Conservation (phyloP, 2,329 filamentous ascomycete genomes). For the Xylariaceae sp. region DNA sequence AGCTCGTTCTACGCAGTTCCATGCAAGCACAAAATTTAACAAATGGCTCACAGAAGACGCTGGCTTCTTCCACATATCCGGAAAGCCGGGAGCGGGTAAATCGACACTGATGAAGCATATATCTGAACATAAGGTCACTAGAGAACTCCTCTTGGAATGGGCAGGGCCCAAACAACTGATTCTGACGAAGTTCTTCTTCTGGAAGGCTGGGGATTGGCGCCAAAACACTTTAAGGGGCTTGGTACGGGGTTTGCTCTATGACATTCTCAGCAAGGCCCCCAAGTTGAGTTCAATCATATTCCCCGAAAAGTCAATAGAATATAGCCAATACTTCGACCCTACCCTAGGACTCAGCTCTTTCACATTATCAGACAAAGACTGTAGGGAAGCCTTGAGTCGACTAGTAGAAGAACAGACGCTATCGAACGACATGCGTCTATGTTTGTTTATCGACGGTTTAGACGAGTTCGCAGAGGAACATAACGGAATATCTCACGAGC, state of each 20-base stretch:
- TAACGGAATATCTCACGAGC: slow-evolving; percentile 2
- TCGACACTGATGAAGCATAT: slow-evolving; percentile 30
- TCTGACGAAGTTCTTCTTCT: slow-evolving; percentile 23
- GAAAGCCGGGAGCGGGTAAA: slow-evolving; percentile 29
- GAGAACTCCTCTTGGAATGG: slow-evolving; percentile 11
- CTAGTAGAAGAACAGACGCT: background rate
- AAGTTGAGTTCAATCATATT: slow-evolving; percentile 17
- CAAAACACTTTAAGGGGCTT: slow-evolving; percentile 28
- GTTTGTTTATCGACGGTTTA: slow-evolving; percentile 24
- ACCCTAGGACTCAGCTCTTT: slow-evolving; percentile 11
- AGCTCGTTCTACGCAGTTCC: background rate
- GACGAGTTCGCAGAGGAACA: slow-evolving; percentile 23
- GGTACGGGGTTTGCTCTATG: slow-evolving; percentile 20
- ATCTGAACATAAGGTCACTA: slow-evolving; percentile 3
- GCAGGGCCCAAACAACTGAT: slow-evolving; percentile 6
- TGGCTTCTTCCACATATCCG: slow-evolving; percentile 24
- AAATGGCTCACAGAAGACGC: slow-evolving; percentile 15
- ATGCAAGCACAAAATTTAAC: background rate
- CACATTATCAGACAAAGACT: background rate
- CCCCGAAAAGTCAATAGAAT: slow-evolving; percentile 14
- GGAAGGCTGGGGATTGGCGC: slow-evolving; percentile 20
- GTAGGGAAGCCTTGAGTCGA: background rate
- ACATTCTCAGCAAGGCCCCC: slow-evolving; percentile 9
- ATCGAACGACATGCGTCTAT: slow-evolving; percentile 7
- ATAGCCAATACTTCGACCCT: slow-evolving; percentile 17